These are phyloP conservation scores for Knoxia roxburghii DNA, from an alignment of 257 asterid genomes.

Conservation along the genomic window DNA sequence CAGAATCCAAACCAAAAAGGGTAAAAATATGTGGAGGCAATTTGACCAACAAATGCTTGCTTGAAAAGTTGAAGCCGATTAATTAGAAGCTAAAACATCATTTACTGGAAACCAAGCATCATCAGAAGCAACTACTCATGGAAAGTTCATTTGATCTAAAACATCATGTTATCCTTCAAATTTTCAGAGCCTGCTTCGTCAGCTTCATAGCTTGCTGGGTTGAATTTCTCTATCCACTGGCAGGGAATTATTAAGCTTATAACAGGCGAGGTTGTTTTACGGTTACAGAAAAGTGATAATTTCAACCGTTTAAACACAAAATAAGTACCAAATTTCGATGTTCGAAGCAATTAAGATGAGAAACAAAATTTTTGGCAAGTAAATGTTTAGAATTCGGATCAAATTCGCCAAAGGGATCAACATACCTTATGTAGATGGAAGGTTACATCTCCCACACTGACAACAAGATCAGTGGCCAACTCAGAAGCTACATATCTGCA, in stretches of 20 bases:
- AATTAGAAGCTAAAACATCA: neutral
- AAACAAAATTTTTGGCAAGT: neutral
- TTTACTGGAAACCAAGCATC: neutral
- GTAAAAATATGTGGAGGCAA: neutral
- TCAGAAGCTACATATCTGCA: slow-evolving; percentile 86
- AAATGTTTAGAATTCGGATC: neutral
- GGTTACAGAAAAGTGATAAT: too few relatives aligned
- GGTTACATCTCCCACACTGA: slow-evolving; percentile 62
- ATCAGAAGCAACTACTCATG: neutral
- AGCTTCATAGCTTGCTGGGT: too few relatives aligned
- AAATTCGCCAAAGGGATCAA: slow-evolving; percentile 9
- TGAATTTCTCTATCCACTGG: too few relatives aligned
- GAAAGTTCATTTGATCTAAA: neutral
- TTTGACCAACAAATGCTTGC: neutral
- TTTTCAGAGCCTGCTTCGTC: too few relatives aligned
- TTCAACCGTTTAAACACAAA: too few relatives aligned
- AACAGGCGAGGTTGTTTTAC: too few relatives aligned
- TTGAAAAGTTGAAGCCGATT: neutral
- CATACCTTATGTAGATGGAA: slow-evolving; percentile 92
- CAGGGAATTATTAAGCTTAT: too few relatives aligned
- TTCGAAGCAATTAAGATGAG: neutral
- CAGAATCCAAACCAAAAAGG: too few relatives aligned
- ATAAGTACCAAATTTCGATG: too few relatives aligned
- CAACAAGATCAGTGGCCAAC: slow-evolving; percentile 67
- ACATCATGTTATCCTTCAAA: neutral